These are phyloP conservation scores for Brettanomyces sp. DNA, from an alignment of 805 yeast genomes.

Conservation along the genomic window DNA sequence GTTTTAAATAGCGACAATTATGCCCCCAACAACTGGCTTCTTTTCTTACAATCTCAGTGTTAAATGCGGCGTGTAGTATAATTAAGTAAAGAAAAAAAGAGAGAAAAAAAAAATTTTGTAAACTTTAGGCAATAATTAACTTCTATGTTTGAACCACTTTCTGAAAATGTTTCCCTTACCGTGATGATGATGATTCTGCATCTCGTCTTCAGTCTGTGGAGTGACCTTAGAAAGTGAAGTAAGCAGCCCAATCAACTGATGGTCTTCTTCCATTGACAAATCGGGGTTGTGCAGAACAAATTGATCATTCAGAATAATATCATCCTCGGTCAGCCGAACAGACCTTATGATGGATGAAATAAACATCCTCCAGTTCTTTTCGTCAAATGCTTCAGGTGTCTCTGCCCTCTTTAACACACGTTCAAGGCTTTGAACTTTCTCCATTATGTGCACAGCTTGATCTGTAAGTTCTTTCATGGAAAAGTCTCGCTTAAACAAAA, in stretches of 20 bases:
- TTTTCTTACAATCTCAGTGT: neutral
- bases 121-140: too few species aligned
- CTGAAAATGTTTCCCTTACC: neutral
- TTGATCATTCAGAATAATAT: conserved; percentile 11
- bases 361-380: conserved; percentile 14
- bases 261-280: neutral
- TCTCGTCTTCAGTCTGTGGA: too few species aligned
- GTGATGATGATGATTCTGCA: neutral
- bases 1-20: too few species aligned
- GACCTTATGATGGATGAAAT: conserved; percentile 8
- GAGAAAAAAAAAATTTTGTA: neutral
- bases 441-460: conserved; percentile 17
- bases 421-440: conserved; percentile 13
- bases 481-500: conserved; percentile 13
- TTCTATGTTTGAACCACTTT: neutral
- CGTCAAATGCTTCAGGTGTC: conserved; percentile 13
- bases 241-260: too few species aligned
- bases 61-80: too few species aligned
- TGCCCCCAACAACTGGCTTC: neutral
- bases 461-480: conserved; percentile 16
- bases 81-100: too few species aligned
- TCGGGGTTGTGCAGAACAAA: conserved; percentile 4
- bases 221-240: too few species aligned
- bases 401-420: conserved; percentile 14
- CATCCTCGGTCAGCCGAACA: conserved; percentile 9